Evolutionary conservation across 2,329 filamentous ascomycete genomes (phyloP).

Genomic region (Metarhizium anisopliae): DNA sequence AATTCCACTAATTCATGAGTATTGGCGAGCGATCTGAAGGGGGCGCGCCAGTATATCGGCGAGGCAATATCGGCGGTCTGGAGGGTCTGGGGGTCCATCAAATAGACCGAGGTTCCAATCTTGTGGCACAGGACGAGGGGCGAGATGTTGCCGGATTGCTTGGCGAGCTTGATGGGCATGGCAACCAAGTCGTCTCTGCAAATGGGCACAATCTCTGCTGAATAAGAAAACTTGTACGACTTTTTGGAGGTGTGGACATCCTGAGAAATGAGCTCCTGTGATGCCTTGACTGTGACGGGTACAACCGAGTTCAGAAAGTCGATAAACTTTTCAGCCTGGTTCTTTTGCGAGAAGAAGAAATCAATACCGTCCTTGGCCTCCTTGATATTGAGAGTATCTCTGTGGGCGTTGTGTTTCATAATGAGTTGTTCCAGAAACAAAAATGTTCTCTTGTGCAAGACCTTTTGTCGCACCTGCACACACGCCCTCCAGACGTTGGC

Average conservation of each 20-base stretch:
- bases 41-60: constrained; percentile 81
- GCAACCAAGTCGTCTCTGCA: constrained; percentile 98
- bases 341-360: constrained; percentile 85
- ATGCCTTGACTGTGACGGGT: constrained; percentile 69
- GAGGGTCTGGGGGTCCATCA: constrained; percentile 84
- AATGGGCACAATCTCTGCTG: constrained; percentile 81
- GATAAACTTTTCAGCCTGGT: constrained; percentile 85
- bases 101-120: constrained; percentile 80
- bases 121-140: constrained; percentile 80
- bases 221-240: constrained; percentile 92
- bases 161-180: constrained; percentile 80
- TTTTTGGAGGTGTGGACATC: constrained; percentile 86
- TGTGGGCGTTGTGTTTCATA: constrained; percentile 84
- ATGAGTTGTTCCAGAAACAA: constrained; percentile 82
- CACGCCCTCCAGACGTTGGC: constrained; percentile 91
- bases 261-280: constrained; percentile 80
- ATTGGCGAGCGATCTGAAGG: constrained; percentile 77
- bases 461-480: constrained; percentile 94
- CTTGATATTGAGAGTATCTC: constrained; percentile 95
- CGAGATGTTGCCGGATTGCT: constrained; percentile 77
- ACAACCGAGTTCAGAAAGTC: constrained; percentile 81
- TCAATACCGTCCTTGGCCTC: constrained; percentile 93
- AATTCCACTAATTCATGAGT: constrained; percentile 83
- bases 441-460: constrained; percentile 79
- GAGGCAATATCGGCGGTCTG: constrained; percentile 81